Percentiles rank a stretch among this genome's conserved stretches.
These are phyloP conservation scores for Russula olivacea DNA, from an alignment of 768 basidiomycete genomes.

Conservation along the genomic window DNA sequence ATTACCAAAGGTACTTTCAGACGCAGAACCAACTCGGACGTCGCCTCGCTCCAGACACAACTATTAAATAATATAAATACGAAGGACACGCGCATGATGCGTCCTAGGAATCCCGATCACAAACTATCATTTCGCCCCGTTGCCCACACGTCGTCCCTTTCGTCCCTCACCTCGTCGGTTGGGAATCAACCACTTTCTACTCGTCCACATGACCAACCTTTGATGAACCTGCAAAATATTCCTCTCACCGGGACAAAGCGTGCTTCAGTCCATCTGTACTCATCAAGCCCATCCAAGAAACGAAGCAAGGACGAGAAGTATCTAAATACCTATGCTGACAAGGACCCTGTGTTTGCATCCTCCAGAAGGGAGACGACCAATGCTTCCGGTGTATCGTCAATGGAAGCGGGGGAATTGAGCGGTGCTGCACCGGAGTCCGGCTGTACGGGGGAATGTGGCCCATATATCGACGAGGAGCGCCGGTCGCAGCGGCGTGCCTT, in stretches of 20 bases:
- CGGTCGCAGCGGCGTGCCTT: too few relatives aligned
- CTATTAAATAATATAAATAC: too few relatives aligned
- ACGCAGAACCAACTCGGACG: not conserved
- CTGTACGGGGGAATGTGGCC: too few relatives aligned
- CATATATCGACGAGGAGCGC: too few relatives aligned
- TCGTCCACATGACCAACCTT: not conserved
- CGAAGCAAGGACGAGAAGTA: constrained; percentile 7
- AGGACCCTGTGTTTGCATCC: not conserved
- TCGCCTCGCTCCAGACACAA: not conserved
- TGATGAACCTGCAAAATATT: constrained; percentile 2
- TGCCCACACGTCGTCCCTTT: not conserved
- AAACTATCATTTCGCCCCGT: not conserved
- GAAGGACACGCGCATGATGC: not conserved
- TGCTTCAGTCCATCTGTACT: not conserved
- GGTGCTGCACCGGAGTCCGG: not conserved
- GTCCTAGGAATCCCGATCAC: not conserved
- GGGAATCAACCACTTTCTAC: not conserved
- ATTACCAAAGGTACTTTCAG: not conserved
- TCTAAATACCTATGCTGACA: not conserved
- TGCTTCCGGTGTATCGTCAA: too few relatives aligned
- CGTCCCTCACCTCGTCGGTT: not conserved
- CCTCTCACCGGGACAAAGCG: not conserved
- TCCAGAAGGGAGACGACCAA: not conserved
- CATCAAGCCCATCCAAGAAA: not conserved
- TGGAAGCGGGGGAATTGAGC: not conserved